Evolutionary conservation across 148 eudicot genomes (phyloP).

Genomic region (Simmondsia chinensis): DNA sequence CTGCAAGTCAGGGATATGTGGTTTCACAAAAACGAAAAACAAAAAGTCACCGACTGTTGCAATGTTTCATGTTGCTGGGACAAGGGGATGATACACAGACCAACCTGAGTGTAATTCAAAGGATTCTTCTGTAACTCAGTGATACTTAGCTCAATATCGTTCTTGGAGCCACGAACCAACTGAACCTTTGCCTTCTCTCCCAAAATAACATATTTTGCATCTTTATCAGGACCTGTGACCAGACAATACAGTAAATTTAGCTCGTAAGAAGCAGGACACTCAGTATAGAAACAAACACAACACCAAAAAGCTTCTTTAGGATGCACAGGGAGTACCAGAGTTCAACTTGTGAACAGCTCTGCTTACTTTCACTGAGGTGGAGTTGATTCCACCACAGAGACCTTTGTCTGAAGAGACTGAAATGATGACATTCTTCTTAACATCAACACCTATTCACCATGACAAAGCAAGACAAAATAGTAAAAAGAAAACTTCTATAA

Average conservation of each 20-base stretch:
- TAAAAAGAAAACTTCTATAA: too few species aligned
- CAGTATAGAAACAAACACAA: background rate
- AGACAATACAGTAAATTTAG: background rate
- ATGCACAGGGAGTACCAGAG: constrained; percentile 39
- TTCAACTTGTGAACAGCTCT: constrained; percentile 66
- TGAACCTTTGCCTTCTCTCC: constrained; percentile 96
- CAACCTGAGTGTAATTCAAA: constrained; percentile 87
- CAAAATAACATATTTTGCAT: constrained; percentile 62
- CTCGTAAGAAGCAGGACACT: constrained; percentile 1
- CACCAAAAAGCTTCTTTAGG: background rate
- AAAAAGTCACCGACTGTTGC: too few species aligned
- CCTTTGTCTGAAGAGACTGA: constrained; percentile 91
- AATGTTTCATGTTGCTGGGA: background rate
- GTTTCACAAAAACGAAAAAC: too few species aligned
- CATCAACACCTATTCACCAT: constrained; percentile 84
- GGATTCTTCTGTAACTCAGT: constrained; percentile 89
- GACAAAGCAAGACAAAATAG: too few species aligned
- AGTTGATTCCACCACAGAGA: constrained; percentile 99
- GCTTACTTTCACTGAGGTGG: constrained; percentile 88
- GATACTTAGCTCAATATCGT: constrained; percentile 46
- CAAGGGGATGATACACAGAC: background rate
- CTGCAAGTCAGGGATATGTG: too few species aligned
- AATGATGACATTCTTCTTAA: constrained; percentile 83
- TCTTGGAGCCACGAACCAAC: constrained; percentile 76
- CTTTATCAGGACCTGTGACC: constrained; percentile 67